Conservation (phyloP, 495 filamentous ascomycete species). For the Xylaria castorea region DNA sequence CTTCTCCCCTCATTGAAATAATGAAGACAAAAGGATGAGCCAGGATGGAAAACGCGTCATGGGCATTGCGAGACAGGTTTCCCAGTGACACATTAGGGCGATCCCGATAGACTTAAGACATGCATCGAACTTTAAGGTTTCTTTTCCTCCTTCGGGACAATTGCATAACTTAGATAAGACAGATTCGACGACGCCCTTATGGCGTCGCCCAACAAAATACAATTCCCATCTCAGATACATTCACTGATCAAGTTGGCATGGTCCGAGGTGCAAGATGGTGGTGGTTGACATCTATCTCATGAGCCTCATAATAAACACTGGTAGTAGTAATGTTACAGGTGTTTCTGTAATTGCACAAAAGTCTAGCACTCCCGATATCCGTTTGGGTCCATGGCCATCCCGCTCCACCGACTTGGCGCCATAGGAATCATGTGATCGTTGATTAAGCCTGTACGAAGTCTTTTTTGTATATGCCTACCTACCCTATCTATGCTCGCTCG, state of each 20-base stretch:
- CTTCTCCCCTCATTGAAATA: not conserved
- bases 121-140: not conserved
- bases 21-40: not conserved
- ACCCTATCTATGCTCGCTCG: constrained; percentile 69
- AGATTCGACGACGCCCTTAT: not conserved
- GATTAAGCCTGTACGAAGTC: not conserved
- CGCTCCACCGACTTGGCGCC: not conserved
- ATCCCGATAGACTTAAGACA: constrained; percentile 7
- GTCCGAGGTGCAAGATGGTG: not conserved
- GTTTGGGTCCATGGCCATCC: not conserved
- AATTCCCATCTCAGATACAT: not conserved
- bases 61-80: not conserved
- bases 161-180: constrained; percentile 16
- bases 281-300: not conserved
- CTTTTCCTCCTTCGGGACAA: not conserved
- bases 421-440: not conserved
- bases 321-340: not conserved
- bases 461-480: constrained; percentile 8
- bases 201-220: not conserved
- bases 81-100: not conserved
- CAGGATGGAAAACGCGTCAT: not conserved
- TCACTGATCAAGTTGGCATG: not conserved
- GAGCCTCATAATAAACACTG: too few species aligned
- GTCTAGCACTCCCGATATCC: not conserved
- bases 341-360: not conserved